phyloP scores from a whole-genome alignment of 2,329 filamentous ascomycete genomes.

The Scedosporium boydii region DNA sequence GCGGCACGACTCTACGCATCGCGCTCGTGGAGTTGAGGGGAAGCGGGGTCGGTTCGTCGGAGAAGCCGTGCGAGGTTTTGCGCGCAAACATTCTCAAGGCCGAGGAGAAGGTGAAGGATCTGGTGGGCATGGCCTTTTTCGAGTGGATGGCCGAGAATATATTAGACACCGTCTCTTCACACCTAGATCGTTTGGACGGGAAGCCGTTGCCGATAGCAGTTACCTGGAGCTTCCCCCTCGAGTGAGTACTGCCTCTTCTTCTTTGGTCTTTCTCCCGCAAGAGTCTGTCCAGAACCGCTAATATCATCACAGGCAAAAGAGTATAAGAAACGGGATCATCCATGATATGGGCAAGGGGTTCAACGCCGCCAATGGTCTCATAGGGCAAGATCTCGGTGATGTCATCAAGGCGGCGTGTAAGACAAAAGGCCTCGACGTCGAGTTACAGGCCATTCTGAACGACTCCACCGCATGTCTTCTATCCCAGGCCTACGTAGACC shows the following conservation, averaged over 20 bases:
- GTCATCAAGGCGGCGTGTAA: constrained; percentile 47
- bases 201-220: constrained; percentile 48
- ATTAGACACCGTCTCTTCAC: constrained; percentile 39
- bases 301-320: constrained; percentile 46
- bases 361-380: constrained; percentile 44
- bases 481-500: constrained; percentile 51
- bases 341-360: constrained; percentile 60
- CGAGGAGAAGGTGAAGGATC: constrained; percentile 41
- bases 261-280: no score
- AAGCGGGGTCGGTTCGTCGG: constrained; percentile 23
- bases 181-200: constrained; percentile 18
- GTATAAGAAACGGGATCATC: constrained; percentile 48
- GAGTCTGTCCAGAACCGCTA: constrained; percentile 10
- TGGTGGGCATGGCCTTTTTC: constrained; percentile 53
- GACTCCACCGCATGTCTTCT: constrained; percentile 59
- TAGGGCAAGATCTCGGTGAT: constrained; percentile 50
- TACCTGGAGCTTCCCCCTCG: constrained; percentile 62
- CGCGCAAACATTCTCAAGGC: constrained; percentile 48
- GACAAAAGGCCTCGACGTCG: constrained; percentile 39
- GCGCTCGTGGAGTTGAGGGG: constrained; percentile 52
- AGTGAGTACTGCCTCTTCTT: constrained; percentile 34
- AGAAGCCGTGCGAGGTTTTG: constrained; percentile 34
- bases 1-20: constrained; percentile 57
- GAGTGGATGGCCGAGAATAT: constrained; percentile 59
- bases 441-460: constrained; percentile 54